These are phyloP conservation scores for Biancaea sappan DNA, from an alignment of 306 rosid species.

Conservation along the genomic window DNA sequence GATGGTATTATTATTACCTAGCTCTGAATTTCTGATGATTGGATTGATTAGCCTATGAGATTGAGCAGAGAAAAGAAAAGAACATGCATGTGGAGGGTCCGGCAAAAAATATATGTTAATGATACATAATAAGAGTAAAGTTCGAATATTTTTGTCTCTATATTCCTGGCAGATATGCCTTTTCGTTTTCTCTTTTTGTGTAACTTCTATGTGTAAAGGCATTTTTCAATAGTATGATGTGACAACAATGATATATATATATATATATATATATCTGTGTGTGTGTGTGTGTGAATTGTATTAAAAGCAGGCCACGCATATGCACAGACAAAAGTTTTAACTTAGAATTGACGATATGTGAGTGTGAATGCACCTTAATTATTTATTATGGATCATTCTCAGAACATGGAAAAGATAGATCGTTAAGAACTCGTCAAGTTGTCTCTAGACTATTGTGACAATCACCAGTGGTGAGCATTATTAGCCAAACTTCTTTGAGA, in stretches of 20 bases:
- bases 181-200: constrained; percentile 27
- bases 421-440: too few relatives aligned
- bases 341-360: not conserved
- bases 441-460: too few relatives aligned
- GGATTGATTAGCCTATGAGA: not conserved
- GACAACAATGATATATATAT: constrained; percentile 20
- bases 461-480: too few relatives aligned
- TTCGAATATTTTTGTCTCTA: constrained; percentile 27
- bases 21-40: not conserved
- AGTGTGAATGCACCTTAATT: not conserved
- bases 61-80: not conserved
- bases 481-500: too few relatives aligned
- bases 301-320: not conserved
- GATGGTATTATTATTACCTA: not conserved
- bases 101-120: constrained; percentile 31
- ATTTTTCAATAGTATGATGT: constrained; percentile 28
- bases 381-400: not conserved
- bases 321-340: not conserved
- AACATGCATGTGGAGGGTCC: constrained; percentile 27
- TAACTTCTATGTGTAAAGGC: constrained; percentile 27
- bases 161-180: constrained; percentile 23
- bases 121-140: constrained; percentile 48
- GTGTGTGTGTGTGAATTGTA: not conserved
- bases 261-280: too few relatives aligned
- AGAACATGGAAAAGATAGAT: not conserved